phyloP scores from a whole-genome alignment of 345 rosid genomes.

The Moricandia arvensis region DNA sequence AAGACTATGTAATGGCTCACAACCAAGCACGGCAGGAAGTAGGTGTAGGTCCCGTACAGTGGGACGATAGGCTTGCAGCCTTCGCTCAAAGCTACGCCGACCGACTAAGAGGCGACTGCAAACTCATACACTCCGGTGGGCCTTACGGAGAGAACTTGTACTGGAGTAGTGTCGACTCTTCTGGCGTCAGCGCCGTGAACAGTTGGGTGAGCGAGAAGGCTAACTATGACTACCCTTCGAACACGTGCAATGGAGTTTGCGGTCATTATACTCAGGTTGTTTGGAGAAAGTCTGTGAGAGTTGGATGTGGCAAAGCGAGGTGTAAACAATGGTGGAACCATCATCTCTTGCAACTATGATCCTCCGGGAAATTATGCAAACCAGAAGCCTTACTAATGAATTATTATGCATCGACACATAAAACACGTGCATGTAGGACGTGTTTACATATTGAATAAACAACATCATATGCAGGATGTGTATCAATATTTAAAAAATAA shows the following conservation, averaged over 20 bases:
- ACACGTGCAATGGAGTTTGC: slow-evolving; percentile 28
- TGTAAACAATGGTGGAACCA: slow-evolving; percentile 34
- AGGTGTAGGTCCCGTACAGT: slow-evolving; percentile 23
- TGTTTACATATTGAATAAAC: background rate
- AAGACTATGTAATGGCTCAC: slow-evolving; percentile 27
- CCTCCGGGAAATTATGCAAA: slow-evolving; percentile 18
- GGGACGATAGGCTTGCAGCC: slow-evolving; percentile 14
- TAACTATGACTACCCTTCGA: slow-evolving; percentile 15
- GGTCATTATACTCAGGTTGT: slow-evolving; percentile 35
- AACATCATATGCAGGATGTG: background rate
- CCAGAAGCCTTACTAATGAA: slow-evolving; percentile 30
- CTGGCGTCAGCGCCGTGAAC: slow-evolving; percentile 20
- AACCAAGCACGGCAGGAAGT: slow-evolving; percentile 14
- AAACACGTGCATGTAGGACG: background rate
- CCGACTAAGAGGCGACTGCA: slow-evolving; percentile 19
- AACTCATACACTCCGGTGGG: slow-evolving; percentile 20
- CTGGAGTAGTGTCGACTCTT: background rate
- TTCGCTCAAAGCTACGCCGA: slow-evolving; percentile 16
- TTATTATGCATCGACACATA: background rate
- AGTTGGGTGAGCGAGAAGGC: slow-evolving; percentile 24
- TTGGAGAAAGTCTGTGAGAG: slow-evolving; percentile 32
- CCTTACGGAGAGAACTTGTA: slow-evolving; percentile 35
- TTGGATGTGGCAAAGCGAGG: slow-evolving; percentile 29
- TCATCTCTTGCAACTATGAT: slow-evolving; percentile 25
- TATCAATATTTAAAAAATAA: background rate